Conservation (phyloP, 768 basidiomycete species). For the Amylocystis lapponica region DNA sequence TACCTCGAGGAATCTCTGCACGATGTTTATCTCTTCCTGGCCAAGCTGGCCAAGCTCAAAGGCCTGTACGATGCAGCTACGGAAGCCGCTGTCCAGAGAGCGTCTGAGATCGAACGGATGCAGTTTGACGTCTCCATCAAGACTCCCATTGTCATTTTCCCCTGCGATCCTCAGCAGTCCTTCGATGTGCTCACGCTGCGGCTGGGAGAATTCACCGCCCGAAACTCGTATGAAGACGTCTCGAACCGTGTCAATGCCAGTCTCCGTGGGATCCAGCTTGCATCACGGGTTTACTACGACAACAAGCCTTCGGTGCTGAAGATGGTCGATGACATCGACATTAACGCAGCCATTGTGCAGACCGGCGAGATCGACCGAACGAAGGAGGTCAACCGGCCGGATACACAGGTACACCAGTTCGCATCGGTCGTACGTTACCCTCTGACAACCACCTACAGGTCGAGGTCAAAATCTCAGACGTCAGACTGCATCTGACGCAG, state of each 20-base stretch:
- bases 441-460: conserved; percentile 41
- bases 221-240: conserved; percentile 60
- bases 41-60: conserved; percentile 87
- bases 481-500: conserved; percentile 80
- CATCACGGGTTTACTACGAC: conserved; percentile 54
- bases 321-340: conserved; percentile 87
- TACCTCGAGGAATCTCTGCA: conserved; percentile 91
- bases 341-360: conserved; percentile 66
- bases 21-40: conserved; percentile 75
- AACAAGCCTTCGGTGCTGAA: conserved; percentile 54
- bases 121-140: conserved; percentile 87
- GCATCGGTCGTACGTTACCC: neutral
- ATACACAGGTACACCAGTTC: conserved; percentile 54
- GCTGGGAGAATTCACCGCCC: conserved; percentile 84
- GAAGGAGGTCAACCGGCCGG: conserved; percentile 52
- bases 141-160: conserved; percentile 89
- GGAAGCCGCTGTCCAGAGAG: conserved; percentile 85
- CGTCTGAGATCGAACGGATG: conserved; percentile 92
- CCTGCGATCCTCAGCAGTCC: conserved; percentile 55
- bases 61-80: conserved; percentile 92
- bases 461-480: conserved; percentile 69
- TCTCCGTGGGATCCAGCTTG: conserved; percentile 77
- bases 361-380: conserved; percentile 46
- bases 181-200: conserved; percentile 71
- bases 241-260: conserved; percentile 65